These are phyloP conservation scores for Ceratobasidium papillatum DNA, from an alignment of 1,284 basidiomycete genomes.

Conservation along the genomic window DNA sequence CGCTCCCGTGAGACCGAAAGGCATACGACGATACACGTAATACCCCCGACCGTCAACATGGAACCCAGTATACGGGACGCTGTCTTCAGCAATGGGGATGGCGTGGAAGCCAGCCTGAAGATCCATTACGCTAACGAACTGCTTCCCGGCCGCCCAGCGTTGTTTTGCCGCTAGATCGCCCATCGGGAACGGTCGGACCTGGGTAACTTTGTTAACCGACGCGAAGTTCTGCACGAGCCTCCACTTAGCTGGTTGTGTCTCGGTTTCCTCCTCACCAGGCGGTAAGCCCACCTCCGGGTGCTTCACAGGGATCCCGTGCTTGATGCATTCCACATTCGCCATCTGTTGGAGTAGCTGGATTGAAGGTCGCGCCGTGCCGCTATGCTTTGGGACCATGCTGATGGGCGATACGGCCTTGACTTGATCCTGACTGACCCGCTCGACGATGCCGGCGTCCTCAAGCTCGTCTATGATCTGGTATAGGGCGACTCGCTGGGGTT, in stretches of 20 bases:
- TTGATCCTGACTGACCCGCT: slow-evolving; percentile 35
- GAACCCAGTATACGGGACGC: slow-evolving; percentile 39
- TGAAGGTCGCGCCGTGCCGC: slow-evolving; percentile 19
- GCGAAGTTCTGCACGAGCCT: slow-evolving; percentile 44
- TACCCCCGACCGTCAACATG: slow-evolving; percentile 41
- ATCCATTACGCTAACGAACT: slow-evolving; percentile 39
- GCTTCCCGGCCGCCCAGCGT: slow-evolving; percentile 36
- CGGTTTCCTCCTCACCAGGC: neutral
- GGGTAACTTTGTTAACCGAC: slow-evolving; percentile 44
- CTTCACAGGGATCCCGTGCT: neutral
- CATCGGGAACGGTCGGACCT: slow-evolving; percentile 39
- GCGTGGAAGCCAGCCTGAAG: slow-evolving; percentile 39
- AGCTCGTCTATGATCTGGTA: slow-evolving; percentile 44
- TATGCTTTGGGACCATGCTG: slow-evolving; percentile 45
- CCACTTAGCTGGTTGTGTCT: slow-evolving; percentile 38
- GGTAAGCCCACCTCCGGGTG: neutral
- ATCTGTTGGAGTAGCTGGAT: slow-evolving; percentile 30
- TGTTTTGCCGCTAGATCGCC: slow-evolving; percentile 34
- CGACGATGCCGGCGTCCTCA: slow-evolving; percentile 41
- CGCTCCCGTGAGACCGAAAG: slow-evolving; percentile 40
- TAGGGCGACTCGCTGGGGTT: slow-evolving; percentile 32
- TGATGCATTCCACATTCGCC: slow-evolving; percentile 40
- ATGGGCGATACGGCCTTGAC: slow-evolving; percentile 42
- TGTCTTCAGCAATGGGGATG: slow-evolving; percentile 21
- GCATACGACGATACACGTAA: slow-evolving; percentile 40